A percentile compares a stretch with the other conserved stretches of the same genome.
phyloP scores from a whole-genome alignment of 2,329 filamentous ascomycete genomes.

The Penicillium brasilianum region DNA sequence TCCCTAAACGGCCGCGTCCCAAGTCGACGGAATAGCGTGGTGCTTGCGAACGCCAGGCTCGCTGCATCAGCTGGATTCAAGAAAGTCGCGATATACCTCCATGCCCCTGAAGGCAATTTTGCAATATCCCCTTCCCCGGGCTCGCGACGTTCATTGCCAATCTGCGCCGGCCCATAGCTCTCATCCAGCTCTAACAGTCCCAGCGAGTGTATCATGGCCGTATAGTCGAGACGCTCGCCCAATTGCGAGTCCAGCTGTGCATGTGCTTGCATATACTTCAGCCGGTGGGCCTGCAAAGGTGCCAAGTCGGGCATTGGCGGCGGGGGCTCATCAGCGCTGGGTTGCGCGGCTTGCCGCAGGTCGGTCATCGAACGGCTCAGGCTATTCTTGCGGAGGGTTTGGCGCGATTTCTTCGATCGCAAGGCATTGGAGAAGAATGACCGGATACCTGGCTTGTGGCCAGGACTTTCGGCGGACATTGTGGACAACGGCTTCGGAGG shows the following conservation, averaged over 20 bases:
- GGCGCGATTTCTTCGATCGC: conserved; percentile 44
- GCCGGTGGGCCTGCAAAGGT: conserved; percentile 41
- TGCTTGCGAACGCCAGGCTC: conserved; percentile 56
- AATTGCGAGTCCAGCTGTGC: conserved; percentile 41
- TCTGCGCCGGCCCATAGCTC: conserved; percentile 20
- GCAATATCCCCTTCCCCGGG: conserved; percentile 51
- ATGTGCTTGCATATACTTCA: conserved; percentile 39
- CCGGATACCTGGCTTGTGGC: conserved; percentile 37
- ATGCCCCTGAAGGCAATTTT: conserved; percentile 53
- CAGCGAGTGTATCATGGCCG: conserved; percentile 42
- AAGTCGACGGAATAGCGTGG: conserved; percentile 52
- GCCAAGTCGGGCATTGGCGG: conserved; percentile 40
- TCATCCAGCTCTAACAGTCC: conserved; percentile 40
- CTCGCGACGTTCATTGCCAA: conserved; percentile 31
- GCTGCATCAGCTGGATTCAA: conserved; percentile 55
- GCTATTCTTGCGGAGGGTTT: conserved; percentile 42
- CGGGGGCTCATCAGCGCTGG: conserved; percentile 33
- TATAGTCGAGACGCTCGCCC: conserved; percentile 45
- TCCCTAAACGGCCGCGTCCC: conserved; percentile 47
- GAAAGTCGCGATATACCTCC: conserved; percentile 51
- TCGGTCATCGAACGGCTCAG: conserved; percentile 37
- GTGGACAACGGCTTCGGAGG: conserved; percentile 8
- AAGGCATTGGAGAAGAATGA: conserved; percentile 38
- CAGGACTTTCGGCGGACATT: conserved; percentile 41
- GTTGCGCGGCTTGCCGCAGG: conserved; percentile 30